Base-by-base conservation (phyloP, 1,284 basidiomycete genomes). In the Inonotus obliquus region DNA sequence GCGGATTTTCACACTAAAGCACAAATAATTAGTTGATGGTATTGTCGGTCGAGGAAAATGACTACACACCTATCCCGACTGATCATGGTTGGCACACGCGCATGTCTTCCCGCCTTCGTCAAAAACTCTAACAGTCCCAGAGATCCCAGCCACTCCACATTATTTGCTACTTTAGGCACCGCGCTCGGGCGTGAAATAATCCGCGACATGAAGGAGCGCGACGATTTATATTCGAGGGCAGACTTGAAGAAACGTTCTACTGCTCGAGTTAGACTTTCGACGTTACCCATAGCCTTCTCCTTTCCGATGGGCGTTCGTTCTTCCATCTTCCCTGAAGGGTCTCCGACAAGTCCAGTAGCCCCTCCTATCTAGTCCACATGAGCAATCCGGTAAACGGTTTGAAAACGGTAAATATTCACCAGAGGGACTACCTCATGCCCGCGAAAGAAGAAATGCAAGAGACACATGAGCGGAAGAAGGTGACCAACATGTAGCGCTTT, bases 291-390 rank as follows among this genome's bases (percentile, higher is more conserved):
- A 85, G 77, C 1, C 96, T 83, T 45, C 83, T 79, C 2, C 79
- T 74, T 9, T 74, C 71, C 45, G 85, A 79, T 4, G 94, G 83
- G 1, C 87, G 80, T 59, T 86, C 97, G 86, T 72, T 98, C 97
- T 0, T 86, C 87, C 1, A 83, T 82, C 32, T 96, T 82, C 0
- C 97, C 97, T 0, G 94, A 95, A 1, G 97, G 97, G 71, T 99
- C 97, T 6, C 97, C 97, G 37, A 99, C 91, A n/a, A 90, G 84
- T 1, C 95, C 97, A 0, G 97, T 98, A 1, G 94, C 96, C 0
- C 96, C 96, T 38, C 96, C 96, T 71, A 98, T 91, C 95, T 98
- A 69, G 1, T 10, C 13, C 11, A 21, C 9, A n/a, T 32, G 11
- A 13, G 10, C 52, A 21, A 48, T 17, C 35, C 2, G 21, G 19